Evolutionary conservation across 306 rosid species (phyloP).

Genomic region (Dalbergia oliveri): DNA sequence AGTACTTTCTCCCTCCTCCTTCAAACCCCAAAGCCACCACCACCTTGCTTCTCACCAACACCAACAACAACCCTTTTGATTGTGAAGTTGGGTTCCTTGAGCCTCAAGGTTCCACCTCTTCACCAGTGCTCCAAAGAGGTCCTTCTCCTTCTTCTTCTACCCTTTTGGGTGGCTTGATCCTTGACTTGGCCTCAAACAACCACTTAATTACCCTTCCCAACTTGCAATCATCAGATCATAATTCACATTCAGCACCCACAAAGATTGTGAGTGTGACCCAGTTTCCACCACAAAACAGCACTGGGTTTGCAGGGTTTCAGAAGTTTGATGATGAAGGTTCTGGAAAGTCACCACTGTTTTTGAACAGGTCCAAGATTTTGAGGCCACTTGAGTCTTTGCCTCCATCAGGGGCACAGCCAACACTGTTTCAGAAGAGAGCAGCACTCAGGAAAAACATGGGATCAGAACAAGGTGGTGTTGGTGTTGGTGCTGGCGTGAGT

Average conservation of each 20-base stretch:
- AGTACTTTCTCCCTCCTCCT: slow-evolving; percentile 69
- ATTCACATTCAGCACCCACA: slow-evolving; percentile 38
- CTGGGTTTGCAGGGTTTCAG: slow-evolving; percentile 55
- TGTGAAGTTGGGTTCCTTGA: slow-evolving; percentile 64
- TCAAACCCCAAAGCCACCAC: slow-evolving; percentile 57
- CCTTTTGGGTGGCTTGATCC: slow-evolving; percentile 42
- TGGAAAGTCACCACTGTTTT: slow-evolving; percentile 55
- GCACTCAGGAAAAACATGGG: slow-evolving; percentile 71
- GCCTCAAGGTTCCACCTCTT: slow-evolving; percentile 57
- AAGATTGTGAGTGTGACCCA: slow-evolving; percentile 32
- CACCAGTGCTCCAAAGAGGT: slow-evolving; percentile 35
- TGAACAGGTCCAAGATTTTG: slow-evolving; percentile 67
- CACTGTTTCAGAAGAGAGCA: slow-evolving; percentile 89
- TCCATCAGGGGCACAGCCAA: slow-evolving; percentile 74
- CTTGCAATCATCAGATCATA: slow-evolving; percentile 31
- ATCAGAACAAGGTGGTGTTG: slow-evolving; percentile 8
- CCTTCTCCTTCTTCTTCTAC: slow-evolving; percentile 18
- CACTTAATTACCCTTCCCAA: slow-evolving; percentile 51
- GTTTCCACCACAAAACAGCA: slow-evolving; percentile 35
- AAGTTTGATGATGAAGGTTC: slow-evolving; percentile 56
- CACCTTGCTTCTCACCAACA: slow-evolving; percentile 2
- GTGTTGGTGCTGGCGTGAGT: neutral
- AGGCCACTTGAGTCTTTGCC: slow-evolving; percentile 78
- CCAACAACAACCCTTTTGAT: slow-evolving; percentile 56
- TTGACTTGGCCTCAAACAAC: slow-evolving; percentile 49